These are phyloP conservation scores for Penicillium cinerascens DNA, from an alignment of 495 filamentous ascomycete genomes.

Conservation along the genomic window DNA sequence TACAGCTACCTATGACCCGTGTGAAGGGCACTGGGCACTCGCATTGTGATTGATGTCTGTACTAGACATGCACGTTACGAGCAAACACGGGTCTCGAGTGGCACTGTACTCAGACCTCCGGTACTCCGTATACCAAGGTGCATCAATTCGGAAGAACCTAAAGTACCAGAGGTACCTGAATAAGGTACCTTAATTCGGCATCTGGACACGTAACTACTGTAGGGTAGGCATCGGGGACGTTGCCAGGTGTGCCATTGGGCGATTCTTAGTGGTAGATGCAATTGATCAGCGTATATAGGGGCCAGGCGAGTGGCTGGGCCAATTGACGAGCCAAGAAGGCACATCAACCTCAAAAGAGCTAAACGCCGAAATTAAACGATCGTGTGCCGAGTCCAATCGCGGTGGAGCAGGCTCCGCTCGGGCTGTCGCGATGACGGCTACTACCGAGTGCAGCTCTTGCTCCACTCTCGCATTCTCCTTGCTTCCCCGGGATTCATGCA, in stretches of 20 bases:
- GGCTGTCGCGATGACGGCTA: slow-evolving; percentile 4
- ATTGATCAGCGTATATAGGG: background rate
- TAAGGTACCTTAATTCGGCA: background rate
- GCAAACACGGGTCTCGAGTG: background rate
- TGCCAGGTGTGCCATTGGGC: background rate
- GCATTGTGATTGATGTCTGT: background rate
- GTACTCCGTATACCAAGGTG: background rate
- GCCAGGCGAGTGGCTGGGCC: background rate
- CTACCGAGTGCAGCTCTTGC: slow-evolving; percentile 2
- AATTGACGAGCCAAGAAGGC: background rate
- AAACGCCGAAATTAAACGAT: background rate
- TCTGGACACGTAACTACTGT: too few relatives aligned
- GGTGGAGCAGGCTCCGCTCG: background rate
- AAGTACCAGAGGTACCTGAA: background rate
- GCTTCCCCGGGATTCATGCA: background rate
- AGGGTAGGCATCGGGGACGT: background rate
- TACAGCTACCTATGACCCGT: background rate
- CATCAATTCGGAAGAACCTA: background rate
- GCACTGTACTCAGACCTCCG: background rate
- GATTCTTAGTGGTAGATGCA: background rate
- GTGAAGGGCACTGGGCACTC: too few relatives aligned
- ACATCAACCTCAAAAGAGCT: background rate
- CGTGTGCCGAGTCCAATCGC: background rate
- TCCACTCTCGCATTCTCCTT: background rate
- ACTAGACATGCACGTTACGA: background rate